Evolutionary conservation across 805 yeast species (phyloP), one percentile per base, ranked within the genome.

Genomic region (Yamadazyma kitorensis): DNA sequence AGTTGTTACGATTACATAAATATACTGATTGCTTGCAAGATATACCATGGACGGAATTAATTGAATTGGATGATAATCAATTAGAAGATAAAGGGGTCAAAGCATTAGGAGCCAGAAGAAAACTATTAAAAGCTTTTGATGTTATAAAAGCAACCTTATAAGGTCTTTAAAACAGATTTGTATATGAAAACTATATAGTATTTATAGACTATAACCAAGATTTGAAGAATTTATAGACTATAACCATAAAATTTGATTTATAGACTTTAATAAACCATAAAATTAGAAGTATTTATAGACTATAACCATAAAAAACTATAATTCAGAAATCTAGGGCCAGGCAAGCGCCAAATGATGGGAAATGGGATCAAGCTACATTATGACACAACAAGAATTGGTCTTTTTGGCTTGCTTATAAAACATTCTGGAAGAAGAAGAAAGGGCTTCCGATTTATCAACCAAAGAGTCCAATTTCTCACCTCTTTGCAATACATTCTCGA

Each of bases 331-430:
- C n/a, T n/a, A n/a, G n/a, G n/a, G n/a, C n/a, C n/a, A n/a, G n/a
- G n/a, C n/a, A n/a, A n/a, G n/a, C n/a, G n/a, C n/a, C n/a, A n/a
- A n/a, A n/a, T n/a, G n/a, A n/a, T n/a, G n/a, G n/a, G n/a, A n/a
- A n/a, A n/a, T n/a, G n/a, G n/a, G n/a, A n/a, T n/a, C n/a, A n/a
- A n/a, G 8, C 64, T 64, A 85, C 73, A 82, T 74, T 43, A 86
- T 70, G 15, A 82, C 68, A 67, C 96, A 87, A 65, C 96, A 87
- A 6, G 94, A 84, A 60, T 87, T 87, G 36, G 74, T 68, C 49
- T 89, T 91, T 72, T 93, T 88, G 21, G 98, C 98, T 62, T 91
- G 96, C 57, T 87, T 89, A 70, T 91, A 93, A 59, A 93, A 93
- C 85, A 88, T 87, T 56, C 91, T 80, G 15, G 96, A 85, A 35